phyloP scores from a whole-genome alignment of 2,329 filamentous ascomycete species.

The Epichloe festucae region DNA sequence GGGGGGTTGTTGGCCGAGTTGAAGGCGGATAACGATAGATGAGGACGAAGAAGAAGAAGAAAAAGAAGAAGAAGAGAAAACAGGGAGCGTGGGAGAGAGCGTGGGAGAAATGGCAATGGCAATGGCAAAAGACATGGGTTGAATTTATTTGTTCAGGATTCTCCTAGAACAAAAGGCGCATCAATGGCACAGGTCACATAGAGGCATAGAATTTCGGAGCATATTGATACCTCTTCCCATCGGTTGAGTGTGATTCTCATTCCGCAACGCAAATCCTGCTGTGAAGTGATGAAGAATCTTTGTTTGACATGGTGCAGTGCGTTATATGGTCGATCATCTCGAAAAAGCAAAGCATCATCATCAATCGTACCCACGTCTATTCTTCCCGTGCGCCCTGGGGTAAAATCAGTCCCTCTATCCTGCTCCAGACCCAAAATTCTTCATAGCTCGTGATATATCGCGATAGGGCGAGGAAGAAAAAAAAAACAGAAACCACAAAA shows the following conservation, averaged over 20 bases:
- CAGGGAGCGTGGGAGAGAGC: background rate
- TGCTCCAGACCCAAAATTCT: background rate
- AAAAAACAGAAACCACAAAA: background rate
- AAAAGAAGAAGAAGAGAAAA: slow-evolving; percentile 7
- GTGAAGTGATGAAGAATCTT: background rate
- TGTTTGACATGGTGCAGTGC: background rate
- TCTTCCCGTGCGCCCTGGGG: slow-evolving; percentile 2
- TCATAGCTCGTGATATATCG: slow-evolving; percentile 3
- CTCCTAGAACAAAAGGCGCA: background rate
- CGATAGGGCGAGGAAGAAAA: background rate
- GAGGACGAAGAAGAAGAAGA: slow-evolving; percentile 10
- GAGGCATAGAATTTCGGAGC: background rate
- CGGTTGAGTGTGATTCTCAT: background rate
- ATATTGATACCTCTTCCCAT: slow-evolving; percentile 3
- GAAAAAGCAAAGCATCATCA: background rate
- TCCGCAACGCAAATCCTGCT: background rate
- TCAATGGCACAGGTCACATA: background rate
- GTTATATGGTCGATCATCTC: too few relatives aligned
- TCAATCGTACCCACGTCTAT: slow-evolving; percentile 1
- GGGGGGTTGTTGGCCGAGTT: slow-evolving; percentile 66
- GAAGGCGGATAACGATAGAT: slow-evolving; percentile 72
- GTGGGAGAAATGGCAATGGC: background rate
- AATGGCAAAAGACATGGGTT: background rate
- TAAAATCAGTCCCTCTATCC: slow-evolving; percentile 4
- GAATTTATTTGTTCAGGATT: background rate